Conservation (phyloP, 2,329 filamentous ascomycete species). For the Beauveria asiatica region DNA sequence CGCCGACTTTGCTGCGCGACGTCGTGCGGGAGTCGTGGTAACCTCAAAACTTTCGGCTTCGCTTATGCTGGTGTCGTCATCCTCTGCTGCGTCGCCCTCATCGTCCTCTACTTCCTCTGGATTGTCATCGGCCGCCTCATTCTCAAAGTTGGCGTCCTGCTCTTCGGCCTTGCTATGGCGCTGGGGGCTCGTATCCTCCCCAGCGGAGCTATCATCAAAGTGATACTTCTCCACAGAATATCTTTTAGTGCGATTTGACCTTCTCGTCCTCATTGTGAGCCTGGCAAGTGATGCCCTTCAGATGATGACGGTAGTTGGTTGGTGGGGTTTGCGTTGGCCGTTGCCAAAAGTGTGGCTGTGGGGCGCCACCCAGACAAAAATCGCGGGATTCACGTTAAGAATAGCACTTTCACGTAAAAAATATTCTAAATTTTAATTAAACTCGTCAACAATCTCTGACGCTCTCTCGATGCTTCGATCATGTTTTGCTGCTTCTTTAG, state of each 20-base stretch:
- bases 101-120: slow-evolving; percentile 14
- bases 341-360: slow-evolving; percentile 1
- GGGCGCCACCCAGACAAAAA: neutral
- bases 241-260: slow-evolving; percentile 27
- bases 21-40: slow-evolving; percentile 2
- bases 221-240: slow-evolving; percentile 27
- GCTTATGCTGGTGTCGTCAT: slow-evolving; percentile 23
- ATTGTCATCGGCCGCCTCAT: slow-evolving; percentile 17
- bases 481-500: neutral
- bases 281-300: neutral
- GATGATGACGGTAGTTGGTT: neutral
- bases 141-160: slow-evolving; percentile 22
- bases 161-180: slow-evolving; percentile 19
- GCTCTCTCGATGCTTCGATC: neutral
- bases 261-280: slow-evolving; percentile 27
- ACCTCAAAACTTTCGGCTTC: slow-evolving; percentile 17
- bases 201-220: slow-evolving; percentile 24
- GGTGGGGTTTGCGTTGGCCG: neutral
- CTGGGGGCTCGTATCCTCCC: slow-evolving; percentile 20
- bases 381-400: neutral
- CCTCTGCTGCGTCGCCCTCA: slow-evolving; percentile 25
- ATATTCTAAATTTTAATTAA: neutral
- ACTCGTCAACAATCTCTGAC: neutral
- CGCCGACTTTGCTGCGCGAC: neutral
- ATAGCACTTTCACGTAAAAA: neutral